Conservation (phyloP, 2,329 filamentous ascomycete species). For the Blastomyces silverae region DNA sequence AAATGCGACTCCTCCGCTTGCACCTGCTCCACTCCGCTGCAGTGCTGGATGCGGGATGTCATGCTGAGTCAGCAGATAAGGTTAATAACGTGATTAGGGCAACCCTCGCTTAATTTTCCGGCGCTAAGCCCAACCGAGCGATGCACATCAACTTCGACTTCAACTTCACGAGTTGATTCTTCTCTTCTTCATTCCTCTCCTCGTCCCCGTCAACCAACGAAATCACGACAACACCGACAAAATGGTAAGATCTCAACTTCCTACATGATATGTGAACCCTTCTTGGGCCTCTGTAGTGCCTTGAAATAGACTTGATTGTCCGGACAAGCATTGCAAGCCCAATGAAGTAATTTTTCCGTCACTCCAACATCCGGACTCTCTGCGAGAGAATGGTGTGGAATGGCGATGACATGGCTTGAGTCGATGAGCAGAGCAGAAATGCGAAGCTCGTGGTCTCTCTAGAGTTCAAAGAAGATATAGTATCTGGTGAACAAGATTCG, state of each 20-base stretch:
- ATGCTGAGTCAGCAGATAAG: neutral
- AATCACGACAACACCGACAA: constrained; percentile 48
- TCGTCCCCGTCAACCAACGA: constrained; percentile 41
- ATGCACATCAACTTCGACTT: constrained; percentile 9
- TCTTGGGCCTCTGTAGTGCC: constrained; percentile 39
- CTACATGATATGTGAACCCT: constrained; percentile 34
- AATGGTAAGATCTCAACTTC: constrained; percentile 56
- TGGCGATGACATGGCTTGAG: constrained; percentile 51
- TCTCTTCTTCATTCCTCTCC: constrained; percentile 26
- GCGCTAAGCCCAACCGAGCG: constrained; percentile 4
- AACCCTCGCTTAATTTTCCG: constrained; percentile 13
- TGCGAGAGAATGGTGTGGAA: constrained; percentile 26
- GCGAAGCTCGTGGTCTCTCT: constrained; percentile 59
- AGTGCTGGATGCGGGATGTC: no score
- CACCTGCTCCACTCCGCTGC: no score
- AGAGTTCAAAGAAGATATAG: constrained; percentile 84
- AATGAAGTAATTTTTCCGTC: constrained; percentile 31
- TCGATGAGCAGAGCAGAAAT: constrained; percentile 46
- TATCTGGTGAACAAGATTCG: constrained; percentile 65
- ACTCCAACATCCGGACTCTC: constrained; percentile 24
- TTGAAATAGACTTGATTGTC: constrained; percentile 24
- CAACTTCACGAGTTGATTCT: constrained; percentile 1
- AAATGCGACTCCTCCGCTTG: no score
- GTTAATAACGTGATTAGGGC: constrained; percentile 3
- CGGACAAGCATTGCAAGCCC: constrained; percentile 7